Conservation (phyloP, 2,329 filamentous ascomycete genomes). For the Ceratocystis papillata region DNA sequence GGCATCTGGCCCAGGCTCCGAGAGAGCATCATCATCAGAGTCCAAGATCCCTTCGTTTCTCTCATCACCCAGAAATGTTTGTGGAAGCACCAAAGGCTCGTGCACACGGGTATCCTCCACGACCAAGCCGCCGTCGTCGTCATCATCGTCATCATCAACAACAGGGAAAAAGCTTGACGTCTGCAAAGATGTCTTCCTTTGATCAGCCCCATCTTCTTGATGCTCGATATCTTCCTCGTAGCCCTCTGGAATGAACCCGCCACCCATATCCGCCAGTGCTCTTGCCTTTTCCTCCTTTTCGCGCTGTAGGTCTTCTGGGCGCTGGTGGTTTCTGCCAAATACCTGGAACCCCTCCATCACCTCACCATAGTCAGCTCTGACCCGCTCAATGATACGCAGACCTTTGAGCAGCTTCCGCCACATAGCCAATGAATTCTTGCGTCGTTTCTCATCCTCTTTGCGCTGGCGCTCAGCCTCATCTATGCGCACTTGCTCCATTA, state of each 20-base stretch:
- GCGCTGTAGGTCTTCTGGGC: conserved; percentile 24
- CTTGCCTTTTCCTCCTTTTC: conserved; percentile 30
- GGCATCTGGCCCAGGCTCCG: background rate
- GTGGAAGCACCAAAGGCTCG: background rate
- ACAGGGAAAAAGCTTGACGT: conserved; percentile 41
- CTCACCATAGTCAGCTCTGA: conserved; percentile 63
- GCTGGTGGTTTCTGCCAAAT: conserved; percentile 20
- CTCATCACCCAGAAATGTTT: background rate
- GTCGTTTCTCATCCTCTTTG: conserved; percentile 74
- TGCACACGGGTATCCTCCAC: conserved; percentile 14
- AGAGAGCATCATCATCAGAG: background rate
- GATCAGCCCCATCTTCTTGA: conserved; percentile 28
- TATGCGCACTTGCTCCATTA: conserved; percentile 68
- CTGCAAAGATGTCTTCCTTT: conserved; percentile 25
- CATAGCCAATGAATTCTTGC: conserved; percentile 58
- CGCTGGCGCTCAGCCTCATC: conserved; percentile 64
- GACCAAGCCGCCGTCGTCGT: conserved; percentile 28
- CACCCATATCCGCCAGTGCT: conserved; percentile 47
- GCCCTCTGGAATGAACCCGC: conserved; percentile 51
- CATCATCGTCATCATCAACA: conserved; percentile 36
- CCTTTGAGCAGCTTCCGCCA: conserved; percentile 88
- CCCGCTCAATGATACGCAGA: conserved; percentile 66
- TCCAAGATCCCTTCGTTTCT: background rate
- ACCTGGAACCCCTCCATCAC: conserved; percentile 37
- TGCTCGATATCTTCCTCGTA: conserved; percentile 40